Evolutionary conservation across 371 early-diverging fungal genomes (phyloP), one percentile per base, ranked within the genome.

Genomic region (Mortierella sp.): DNA sequence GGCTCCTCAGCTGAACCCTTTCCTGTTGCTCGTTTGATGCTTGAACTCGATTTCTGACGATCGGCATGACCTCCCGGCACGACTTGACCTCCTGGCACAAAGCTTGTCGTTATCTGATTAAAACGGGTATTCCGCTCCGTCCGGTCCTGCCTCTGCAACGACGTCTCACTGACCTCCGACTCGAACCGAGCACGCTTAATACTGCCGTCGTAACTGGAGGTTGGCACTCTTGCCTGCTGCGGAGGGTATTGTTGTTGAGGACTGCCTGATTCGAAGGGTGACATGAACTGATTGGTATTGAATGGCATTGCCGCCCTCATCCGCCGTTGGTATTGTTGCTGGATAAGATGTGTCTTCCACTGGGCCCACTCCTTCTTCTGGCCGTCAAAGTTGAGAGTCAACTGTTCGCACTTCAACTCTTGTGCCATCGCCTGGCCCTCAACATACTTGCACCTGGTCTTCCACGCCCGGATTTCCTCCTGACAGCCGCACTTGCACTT

Each of bases 401-500:
- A 61, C 19, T 37, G 40, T 51, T 86, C 81, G 34, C 71, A 79
- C 16, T 72, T 76, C 75, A 86, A 31, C 50, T 82, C 79, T 14
- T 46, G 21, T 8, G 76, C 21, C 16, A 74, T 69, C 2, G 59
- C 67, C 28, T 70, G 78, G 16, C 71, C 75, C 59, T 86, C 86
- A 28, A 79, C 82, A 59, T 51, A 79, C n/a, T 71, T 69, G n/a
- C 79, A 78, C 0, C 77, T 76, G 13, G 79, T 54, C 48, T 72
- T 81, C 79, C 75, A 76, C 8, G 74, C 71, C 43, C 40, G 34
- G 50, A 79, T 21, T 31, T 81, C 86, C 40, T 81, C 82, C 31
- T 81, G 86, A 37, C 82, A 86, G 10, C 79, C 82, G 46, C 77
- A 79, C 13, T n/a, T 31, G 31, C 86, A 86, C 1, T 40, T 40